Conservation (phyloP, 2,329 filamentous ascomycete genomes). For the Fusarium mangiferae region DNA sequence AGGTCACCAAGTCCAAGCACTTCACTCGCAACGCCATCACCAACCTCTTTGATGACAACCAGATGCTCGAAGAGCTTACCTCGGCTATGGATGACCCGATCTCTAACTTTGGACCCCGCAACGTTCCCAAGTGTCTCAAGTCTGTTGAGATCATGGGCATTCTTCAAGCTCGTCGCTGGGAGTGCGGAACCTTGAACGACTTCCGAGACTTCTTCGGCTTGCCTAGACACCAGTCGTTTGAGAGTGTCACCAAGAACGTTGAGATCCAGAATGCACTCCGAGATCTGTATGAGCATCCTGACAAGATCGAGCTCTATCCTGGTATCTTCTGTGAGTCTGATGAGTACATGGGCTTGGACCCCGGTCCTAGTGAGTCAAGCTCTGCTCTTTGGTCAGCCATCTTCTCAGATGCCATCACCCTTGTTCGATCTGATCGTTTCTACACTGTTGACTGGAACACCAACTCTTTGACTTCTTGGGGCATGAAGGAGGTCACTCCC, state of each 20-base stretch:
- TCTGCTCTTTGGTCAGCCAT: conserved; percentile 69
- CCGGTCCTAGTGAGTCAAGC: conserved; percentile 71
- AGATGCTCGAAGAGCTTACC: conserved; percentile 48
- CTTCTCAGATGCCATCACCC: conserved; percentile 75
- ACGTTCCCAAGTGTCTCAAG: conserved; percentile 66
- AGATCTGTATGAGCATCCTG: conserved; percentile 66
- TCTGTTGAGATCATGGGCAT: conserved; percentile 70
- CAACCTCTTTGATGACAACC: conserved; percentile 12
- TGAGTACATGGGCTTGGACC: conserved; percentile 64
- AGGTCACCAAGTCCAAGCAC: neutral
- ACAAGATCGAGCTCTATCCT: conserved; percentile 71
- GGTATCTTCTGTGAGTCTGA: conserved; percentile 70
- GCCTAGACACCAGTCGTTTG: conserved; percentile 65
- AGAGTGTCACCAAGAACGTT: conserved; percentile 37
- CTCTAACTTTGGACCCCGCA: conserved; percentile 60
- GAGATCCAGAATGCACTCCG: conserved; percentile 23
- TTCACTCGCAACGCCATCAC: conserved; percentile 24
- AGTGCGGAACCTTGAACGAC: conserved; percentile 66
- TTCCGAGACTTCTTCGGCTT: conserved; percentile 70
- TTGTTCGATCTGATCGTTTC: conserved; percentile 75
- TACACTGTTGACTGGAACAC: conserved; percentile 63
- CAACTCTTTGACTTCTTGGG: conserved; percentile 48
- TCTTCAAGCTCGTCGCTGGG: conserved; percentile 65
- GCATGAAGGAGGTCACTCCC: conserved; percentile 38
- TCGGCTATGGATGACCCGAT: conserved; percentile 63